A percentile compares a stretch with the other conserved stretches of the same genome.
These are phyloP conservation scores for Metarhizium album DNA, from an alignment of 2,329 filamentous ascomycete species.

Conservation along the genomic window DNA sequence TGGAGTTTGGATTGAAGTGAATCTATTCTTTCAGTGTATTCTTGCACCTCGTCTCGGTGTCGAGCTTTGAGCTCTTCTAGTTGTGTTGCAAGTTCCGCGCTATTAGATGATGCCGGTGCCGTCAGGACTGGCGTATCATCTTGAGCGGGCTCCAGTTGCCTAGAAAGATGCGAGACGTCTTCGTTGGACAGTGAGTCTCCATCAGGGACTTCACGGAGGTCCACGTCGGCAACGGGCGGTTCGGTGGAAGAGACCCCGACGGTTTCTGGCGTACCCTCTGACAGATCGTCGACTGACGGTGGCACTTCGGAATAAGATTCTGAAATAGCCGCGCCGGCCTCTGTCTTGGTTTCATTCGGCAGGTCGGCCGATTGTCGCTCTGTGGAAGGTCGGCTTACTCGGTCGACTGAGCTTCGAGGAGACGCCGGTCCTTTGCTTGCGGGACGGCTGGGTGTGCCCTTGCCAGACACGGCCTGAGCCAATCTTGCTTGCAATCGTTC, in stretches of 20 bases:
- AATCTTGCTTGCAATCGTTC: constrained; percentile 83
- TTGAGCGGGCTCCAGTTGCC: background rate
- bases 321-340: background rate
- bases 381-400: constrained; percentile 15
- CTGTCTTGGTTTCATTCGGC: constrained; percentile 3
- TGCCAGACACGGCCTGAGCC: constrained; percentile 75
- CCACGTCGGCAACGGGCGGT: background rate
- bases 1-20: constrained; percentile 83
- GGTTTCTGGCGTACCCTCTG: background rate
- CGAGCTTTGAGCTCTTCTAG: constrained; percentile 15
- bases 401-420: constrained; percentile 27
- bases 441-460: constrained; percentile 30
- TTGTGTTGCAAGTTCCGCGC: constrained; percentile 9
- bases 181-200: background rate
- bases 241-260: background rate
- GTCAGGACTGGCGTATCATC: background rate
- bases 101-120: background rate
- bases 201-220: background rate
- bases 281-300: background rate
- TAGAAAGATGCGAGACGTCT: background rate
- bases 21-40: constrained; percentile 82
- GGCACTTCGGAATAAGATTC: background rate
- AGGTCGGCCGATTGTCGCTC: constrained; percentile 19
- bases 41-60: constrained; percentile 72
- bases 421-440: constrained; percentile 33